Percentiles rank a stretch among this genome's conserved stretches.
These are phyloP conservation scores for Aspergillus niger DNA, from an alignment of 2,329 filamentous ascomycete genomes.

Conservation along the genomic window DNA sequence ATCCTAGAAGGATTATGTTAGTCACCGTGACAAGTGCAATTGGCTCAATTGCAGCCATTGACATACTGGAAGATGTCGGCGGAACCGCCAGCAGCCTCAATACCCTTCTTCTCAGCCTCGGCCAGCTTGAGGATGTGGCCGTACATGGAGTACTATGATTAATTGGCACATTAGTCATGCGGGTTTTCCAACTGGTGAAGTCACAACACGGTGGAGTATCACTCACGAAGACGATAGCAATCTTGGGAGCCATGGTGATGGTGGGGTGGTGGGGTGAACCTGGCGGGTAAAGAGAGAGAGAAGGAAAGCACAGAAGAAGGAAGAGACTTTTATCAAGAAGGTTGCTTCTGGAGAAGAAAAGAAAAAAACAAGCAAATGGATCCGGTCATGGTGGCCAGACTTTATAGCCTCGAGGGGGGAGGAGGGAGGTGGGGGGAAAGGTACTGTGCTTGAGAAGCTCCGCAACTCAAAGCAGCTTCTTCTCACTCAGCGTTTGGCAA, in stretches of 20 bases:
- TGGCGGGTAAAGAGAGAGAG: not conserved
- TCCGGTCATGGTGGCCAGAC: not conserved
- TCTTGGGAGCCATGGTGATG: constrained; percentile 78
- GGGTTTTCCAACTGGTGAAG: not conserved
- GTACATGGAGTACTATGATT: constrained; percentile 80
- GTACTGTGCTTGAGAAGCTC: not conserved
- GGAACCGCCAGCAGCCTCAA: constrained; percentile 80
- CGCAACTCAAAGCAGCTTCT: not conserved
- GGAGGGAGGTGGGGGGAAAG: too few relatives aligned
- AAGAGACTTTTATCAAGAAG: not conserved
- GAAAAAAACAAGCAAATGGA: not conserved
- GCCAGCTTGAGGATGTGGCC: constrained; percentile 85
- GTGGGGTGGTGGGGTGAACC: constrained; percentile 7
- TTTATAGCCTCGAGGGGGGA: constrained; percentile 4
- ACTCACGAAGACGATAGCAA: constrained; percentile 86
- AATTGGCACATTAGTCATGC: constrained; percentile 11
- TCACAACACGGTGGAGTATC: constrained; percentile 11
- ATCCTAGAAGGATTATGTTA: constrained; percentile 54
- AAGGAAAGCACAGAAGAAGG: not conserved
- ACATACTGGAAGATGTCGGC: constrained; percentile 79
- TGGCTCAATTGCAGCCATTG: not conserved
- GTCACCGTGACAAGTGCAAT: not conserved
- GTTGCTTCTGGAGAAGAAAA: not conserved
- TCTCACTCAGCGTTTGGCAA: constrained; percentile 4
- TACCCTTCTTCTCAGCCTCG: constrained; percentile 86